A percentile compares a stretch with the other conserved stretches of the same genome.
phyloP scores from a whole-genome alignment of 2,329 filamentous ascomycete species.

The Exutisphaerella laricina region DNA sequence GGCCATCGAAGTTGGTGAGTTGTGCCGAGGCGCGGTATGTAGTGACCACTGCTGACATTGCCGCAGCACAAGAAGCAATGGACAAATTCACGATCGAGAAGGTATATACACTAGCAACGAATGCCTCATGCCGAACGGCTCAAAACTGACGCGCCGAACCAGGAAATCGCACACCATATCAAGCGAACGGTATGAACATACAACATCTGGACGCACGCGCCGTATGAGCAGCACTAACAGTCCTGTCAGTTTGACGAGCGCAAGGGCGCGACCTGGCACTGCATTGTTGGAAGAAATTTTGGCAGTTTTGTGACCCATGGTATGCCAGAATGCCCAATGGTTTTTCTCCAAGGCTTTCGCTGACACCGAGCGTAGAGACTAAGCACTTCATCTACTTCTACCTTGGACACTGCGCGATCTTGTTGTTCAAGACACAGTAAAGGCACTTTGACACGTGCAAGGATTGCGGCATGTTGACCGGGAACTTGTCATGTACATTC shows the following conservation, averaged over 20 bases:
- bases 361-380: constrained; percentile 60
- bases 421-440: constrained; percentile 98
- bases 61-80: constrained; percentile 65
- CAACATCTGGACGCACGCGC: not conserved
- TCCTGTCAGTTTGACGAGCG: constrained; percentile 82
- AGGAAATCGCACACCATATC: constrained; percentile 95
- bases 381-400: constrained; percentile 99
- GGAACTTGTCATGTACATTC: no score
- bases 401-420: constrained; percentile 94
- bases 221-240: not conserved
- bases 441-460: no score
- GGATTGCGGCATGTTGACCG: no score
- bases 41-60: constrained; percentile 13
- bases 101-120: no score
- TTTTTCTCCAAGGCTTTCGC: no score
- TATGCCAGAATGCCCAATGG: constrained; percentile 48
- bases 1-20: constrained; percentile 88
- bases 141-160: constrained; percentile 3
- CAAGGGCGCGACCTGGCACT: constrained; percentile 98
- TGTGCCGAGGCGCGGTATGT: not conserved
- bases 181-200: constrained; percentile 68
- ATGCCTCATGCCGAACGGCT: no score
- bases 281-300: constrained; percentile 97
- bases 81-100: constrained; percentile 67
- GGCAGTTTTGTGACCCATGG: constrained; percentile 98